Evolutionary conservation across 495 filamentous ascomycete genomes (phyloP).

Genomic region (Penicillium argentinense): DNA sequence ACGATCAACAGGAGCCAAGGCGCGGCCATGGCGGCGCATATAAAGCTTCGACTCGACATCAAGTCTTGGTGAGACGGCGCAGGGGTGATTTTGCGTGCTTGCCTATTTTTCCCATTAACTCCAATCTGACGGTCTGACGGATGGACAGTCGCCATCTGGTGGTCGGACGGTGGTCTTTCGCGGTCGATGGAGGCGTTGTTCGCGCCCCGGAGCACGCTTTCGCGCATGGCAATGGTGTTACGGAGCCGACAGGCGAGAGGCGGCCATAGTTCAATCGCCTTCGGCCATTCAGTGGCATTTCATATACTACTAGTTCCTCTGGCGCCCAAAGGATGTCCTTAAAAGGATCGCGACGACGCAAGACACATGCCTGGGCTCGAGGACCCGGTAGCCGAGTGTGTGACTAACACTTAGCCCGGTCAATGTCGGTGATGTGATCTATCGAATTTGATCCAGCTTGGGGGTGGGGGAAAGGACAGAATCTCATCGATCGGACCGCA

Average conservation of each 20-base stretch:
- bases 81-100: slow-evolving; percentile 21
- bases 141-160: no score
- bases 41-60: slow-evolving; percentile 6
- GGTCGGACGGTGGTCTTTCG: background rate
- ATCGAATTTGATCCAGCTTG: no score
- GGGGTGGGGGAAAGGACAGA: no score
- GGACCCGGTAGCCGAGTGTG: slow-evolving; percentile 1
- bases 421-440: background rate
- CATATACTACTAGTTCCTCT: background rate
- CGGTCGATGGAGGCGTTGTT: slow-evolving; percentile 6
- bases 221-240: slow-evolving; percentile 10
- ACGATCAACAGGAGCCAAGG: slow-evolving; percentile 7
- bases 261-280: background rate
- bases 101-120: background rate
- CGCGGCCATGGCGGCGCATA: slow-evolving; percentile 7
- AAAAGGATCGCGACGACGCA: background rate
- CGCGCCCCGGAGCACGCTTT: slow-evolving; percentile 15
- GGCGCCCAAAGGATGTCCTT: background rate
- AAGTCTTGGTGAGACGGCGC: slow-evolving; percentile 10
- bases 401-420: background rate
- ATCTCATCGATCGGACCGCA: no score
- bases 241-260: slow-evolving; percentile 15
- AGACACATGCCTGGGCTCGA: background rate
- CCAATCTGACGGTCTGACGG: background rate
- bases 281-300: background rate